These are phyloP conservation scores for Pseudopediastrum boryanum DNA, from an alignment of 139 green algal genomes.

Conservation along the genomic window DNA sequence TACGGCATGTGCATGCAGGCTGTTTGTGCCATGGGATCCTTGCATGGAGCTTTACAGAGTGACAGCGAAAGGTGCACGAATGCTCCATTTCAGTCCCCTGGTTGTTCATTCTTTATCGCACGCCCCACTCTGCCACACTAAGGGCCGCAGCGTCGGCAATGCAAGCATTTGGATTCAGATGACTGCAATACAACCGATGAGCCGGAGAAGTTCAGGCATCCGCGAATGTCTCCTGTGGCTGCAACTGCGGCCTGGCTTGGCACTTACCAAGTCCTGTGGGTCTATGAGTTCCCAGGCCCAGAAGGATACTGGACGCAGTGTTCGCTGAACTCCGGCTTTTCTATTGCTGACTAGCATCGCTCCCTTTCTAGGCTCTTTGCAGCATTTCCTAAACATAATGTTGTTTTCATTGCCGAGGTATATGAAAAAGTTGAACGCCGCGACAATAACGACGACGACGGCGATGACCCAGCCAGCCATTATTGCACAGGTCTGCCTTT, in stretches of 20 bases:
- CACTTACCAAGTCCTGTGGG: conserved; percentile 5
- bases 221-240: not conserved
- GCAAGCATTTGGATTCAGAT: not conserved
- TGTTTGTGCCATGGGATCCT: too few relatives aligned
- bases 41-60: too few relatives aligned
- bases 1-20: not conserved
- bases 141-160: not conserved
- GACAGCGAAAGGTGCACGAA: too few relatives aligned
- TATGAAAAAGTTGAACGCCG: not conserved
- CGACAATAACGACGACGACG: conserved; percentile 2
- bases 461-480: conserved; percentile 11
- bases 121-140: too few relatives aligned
- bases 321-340: not conserved
- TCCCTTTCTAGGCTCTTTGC: not conserved
- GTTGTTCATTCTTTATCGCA: too few relatives aligned
- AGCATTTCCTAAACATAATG: not conserved
- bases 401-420: conserved; percentile 17
- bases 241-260: not conserved
- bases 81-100: too few relatives aligned
- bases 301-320: not conserved
- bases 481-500: too few relatives aligned
- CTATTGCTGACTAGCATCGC: conserved; percentile 11
- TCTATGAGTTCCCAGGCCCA: conserved; percentile 27
- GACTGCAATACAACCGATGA: not conserved
- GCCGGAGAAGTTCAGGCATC: not conserved